These are phyloP conservation scores for Paecilomyces fulvus DNA, from an alignment of 2,329 filamentous ascomycete species.

Conservation along the genomic window DNA sequence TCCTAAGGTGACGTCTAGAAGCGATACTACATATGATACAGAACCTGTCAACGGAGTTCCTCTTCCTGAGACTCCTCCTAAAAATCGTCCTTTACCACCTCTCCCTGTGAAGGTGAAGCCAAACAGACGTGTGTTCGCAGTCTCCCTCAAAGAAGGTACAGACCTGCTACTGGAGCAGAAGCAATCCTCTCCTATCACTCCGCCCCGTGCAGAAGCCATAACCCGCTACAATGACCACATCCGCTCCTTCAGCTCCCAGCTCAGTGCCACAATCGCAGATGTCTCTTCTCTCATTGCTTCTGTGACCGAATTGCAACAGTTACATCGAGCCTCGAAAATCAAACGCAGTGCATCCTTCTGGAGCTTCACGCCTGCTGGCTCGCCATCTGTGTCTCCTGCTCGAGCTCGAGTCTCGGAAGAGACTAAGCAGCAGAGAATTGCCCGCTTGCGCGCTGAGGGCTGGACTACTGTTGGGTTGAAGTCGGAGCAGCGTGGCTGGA, in stretches of 20 bases:
- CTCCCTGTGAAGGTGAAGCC: not conserved
- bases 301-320: slow-evolving; percentile 15
- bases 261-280: slow-evolving; percentile 17
- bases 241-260: slow-evolving; percentile 16
- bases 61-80: not conserved
- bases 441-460: slow-evolving; percentile 23
- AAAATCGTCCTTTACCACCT: not conserved
- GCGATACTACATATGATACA: not conserved
- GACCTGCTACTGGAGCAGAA: not conserved
- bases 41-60: not conserved
- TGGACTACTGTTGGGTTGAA: slow-evolving; percentile 32
- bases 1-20: not conserved
- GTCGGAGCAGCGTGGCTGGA: slow-evolving; percentile 24
- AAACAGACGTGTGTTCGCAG: not conserved
- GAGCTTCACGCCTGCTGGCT: slow-evolving; percentile 24
- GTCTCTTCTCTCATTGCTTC: slow-evolving; percentile 19
- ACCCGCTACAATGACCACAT: slow-evolving; percentile 17
- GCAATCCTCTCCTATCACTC: not conserved
- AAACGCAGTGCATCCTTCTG: slow-evolving; percentile 30
- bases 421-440: slow-evolving; percentile 25
- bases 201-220: slow-evolving; percentile 6
- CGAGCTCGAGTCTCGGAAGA: slow-evolving; percentile 16
- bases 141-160: not conserved
- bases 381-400: not conserved
- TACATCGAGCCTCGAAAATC: slow-evolving; percentile 16